Percentiles rank a stretch among this genome's conserved stretches.
Conservation (phyloP, 352 stramenopile genomes). For the Globisporangium paddicum region DNA sequence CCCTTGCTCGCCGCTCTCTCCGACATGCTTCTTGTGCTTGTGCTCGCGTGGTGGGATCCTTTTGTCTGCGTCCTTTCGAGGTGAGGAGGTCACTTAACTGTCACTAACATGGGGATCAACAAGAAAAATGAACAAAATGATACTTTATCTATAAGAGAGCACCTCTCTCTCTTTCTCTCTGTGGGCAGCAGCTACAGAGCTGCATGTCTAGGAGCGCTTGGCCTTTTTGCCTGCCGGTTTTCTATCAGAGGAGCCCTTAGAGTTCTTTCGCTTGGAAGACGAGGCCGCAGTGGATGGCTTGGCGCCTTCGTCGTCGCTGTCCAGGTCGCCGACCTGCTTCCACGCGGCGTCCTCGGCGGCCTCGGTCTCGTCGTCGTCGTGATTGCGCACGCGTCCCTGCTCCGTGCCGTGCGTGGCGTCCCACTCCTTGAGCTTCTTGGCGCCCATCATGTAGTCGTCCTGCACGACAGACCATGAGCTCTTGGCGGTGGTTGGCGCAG, state of each 20-base stretch:
- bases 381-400: constrained; percentile 31
- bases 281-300: neutral
- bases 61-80: neutral
- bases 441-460: constrained; percentile 85
- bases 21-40: neutral
- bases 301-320: constrained; percentile 44
- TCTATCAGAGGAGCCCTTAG: constrained; percentile 21
- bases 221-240: constrained; percentile 20
- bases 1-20: constrained; percentile 1
- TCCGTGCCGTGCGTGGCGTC: constrained; percentile 52
- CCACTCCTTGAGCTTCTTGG: constrained; percentile 87
- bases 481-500: constrained; percentile 26
- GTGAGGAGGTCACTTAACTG: neutral
- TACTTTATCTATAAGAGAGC: constrained; percentile 3
- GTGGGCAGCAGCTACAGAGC: neutral
- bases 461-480: constrained; percentile 79
- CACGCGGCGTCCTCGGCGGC: constrained; percentile 59
- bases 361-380: constrained; percentile 56
- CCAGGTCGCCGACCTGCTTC: constrained; percentile 48
- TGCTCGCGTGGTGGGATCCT: neutral
- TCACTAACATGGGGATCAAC: neutral
- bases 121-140: neutral
- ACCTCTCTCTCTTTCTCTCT: neutral
- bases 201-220: constrained; percentile 19
- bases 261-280: constrained; percentile 20